Evolutionary conservation across 805 yeast species (phyloP), one percentile per base, ranked within the genome.

Genomic region (Cyberlindnera mrakii): DNA sequence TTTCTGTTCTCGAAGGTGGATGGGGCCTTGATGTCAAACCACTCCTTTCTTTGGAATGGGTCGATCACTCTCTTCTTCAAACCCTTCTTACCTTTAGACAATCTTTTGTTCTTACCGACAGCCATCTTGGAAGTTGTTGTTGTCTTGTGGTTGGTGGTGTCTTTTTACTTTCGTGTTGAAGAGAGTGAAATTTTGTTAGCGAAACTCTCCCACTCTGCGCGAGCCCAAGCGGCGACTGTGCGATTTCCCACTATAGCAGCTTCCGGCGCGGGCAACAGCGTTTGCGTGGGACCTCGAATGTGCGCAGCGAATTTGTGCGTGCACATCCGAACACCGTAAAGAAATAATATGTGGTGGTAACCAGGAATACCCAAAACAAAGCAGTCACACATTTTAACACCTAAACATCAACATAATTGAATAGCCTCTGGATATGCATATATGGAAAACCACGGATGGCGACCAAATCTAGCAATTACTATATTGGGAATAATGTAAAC

Each of bases 41-140:
- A 91, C 66, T 90, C 98, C 78, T 91, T 91, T 76, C 90, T 89
- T 83, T 96, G 80, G 93, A 91, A 91, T 70, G 98, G 98, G 81
- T 91, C 99, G 62, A 89, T 95, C 69, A 86, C 93, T 85, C 84
- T 91, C 95, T 91, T 93, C 95, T 91, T 91, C 74, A 88, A 77
- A 68, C 98, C 97, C 77, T 91, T 91, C 88, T 85, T 84, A 69
- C 93, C 91, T 79, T 82, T 82, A 73, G 79, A 73, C 68, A 79
- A 72, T 72, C 84, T 76, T 82, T 85, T 85, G 73, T 85, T 85
- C 79, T 85, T 85, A 66, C 91, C 91, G 68, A 83, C 87, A 77
- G 85, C 88, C 60, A 54, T 55, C 20, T 33, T 17, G 13, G 42
- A 30, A 30, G 33, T 43, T 37, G 17, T 30, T 43, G 32, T 33